Evolutionary conservation across 1,284 basidiomycete species (phyloP).

Genomic region (Sporisorium graminicola): DNA sequence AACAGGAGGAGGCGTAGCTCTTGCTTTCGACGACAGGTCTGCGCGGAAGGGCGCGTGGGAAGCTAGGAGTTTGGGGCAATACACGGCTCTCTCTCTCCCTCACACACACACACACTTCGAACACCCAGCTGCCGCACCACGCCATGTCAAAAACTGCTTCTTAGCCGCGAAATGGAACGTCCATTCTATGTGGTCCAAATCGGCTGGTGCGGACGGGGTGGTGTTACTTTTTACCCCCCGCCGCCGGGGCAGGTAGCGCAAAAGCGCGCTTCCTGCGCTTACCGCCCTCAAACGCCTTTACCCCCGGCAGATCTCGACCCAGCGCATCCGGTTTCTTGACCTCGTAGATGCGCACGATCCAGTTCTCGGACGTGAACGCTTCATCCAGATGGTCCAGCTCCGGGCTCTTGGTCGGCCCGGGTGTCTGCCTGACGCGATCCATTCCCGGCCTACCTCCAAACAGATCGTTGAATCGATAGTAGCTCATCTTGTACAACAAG

Average conservation of each 20-base stretch:
- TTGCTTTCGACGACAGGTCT: too few relatives aligned
- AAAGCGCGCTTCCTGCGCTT: constrained; percentile 78
- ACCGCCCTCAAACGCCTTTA: constrained; percentile 85
- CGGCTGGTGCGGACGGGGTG: too few relatives aligned
- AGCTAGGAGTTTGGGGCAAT: too few relatives aligned
- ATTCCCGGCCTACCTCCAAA: constrained; percentile 70
- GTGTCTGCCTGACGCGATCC: constrained; percentile 62
- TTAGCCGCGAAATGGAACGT: too few relatives aligned
- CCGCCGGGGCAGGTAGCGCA: constrained; percentile 9
- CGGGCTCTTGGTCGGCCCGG: constrained; percentile 52
- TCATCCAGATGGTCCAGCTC: constrained; percentile 66
- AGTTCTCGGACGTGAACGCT: constrained; percentile 68
- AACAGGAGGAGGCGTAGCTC: too few relatives aligned
- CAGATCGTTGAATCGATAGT: constrained; percentile 68
- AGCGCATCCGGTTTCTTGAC: constrained; percentile 95
- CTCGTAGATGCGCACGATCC: constrained; percentile 82
- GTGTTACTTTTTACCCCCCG: constrained; percentile 7
- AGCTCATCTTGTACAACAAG: constrained; percentile 77
- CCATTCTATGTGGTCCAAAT: too few relatives aligned
- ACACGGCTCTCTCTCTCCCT: too few relatives aligned
- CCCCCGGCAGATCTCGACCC: constrained; percentile 78
- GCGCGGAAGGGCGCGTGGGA: too few relatives aligned
- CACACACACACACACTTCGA: too few relatives aligned
- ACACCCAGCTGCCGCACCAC: too few relatives aligned
- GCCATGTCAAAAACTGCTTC: too few relatives aligned